Percentiles rank a stretch among this genome's conserved stretches.
Evolutionary conservation across 192 early-diverging fungal genomes (phyloP).

Genomic region (Entomortierella beljakovae): DNA sequence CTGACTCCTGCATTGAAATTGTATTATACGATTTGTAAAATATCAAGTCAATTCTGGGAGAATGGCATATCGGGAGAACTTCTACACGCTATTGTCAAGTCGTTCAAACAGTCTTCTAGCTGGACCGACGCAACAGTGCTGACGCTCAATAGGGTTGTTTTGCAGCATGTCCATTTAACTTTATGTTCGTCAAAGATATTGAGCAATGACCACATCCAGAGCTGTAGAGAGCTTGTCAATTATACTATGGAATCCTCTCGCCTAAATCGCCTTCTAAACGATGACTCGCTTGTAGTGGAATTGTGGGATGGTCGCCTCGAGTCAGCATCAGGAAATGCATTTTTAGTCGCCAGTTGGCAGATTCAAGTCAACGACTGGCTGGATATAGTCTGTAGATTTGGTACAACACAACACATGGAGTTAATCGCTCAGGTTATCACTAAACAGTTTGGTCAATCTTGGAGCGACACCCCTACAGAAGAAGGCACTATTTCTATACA

Average conservation of each 20-base stretch:
- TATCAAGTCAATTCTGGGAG: constrained; percentile 39
- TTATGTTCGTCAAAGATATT: constrained; percentile 20
- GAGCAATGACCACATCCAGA: constrained; percentile 5
- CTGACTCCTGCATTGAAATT: constrained; percentile 32
- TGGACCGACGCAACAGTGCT: constrained; percentile 31
- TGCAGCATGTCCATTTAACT: constrained; percentile 42
- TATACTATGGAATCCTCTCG: constrained; percentile 41
- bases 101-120: constrained; percentile 18
- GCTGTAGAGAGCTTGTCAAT: constrained; percentile 17
- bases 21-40: constrained; percentile 33
- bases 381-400: constrained; percentile 53
- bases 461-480: background rate
- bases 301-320: constrained; percentile 36
- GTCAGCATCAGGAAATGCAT: constrained; percentile 9
- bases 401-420: constrained; percentile 37
- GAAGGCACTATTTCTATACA: constrained; percentile 27
- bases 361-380: constrained; percentile 65
- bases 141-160: constrained; percentile 32
- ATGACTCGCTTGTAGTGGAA: background rate
- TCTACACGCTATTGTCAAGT: constrained; percentile 9
- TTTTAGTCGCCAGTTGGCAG: constrained; percentile 61
- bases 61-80: constrained; percentile 12
- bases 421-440: constrained; percentile 38
- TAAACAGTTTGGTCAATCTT: constrained; percentile 25
- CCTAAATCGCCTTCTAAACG: constrained; percentile 14